Evolutionary conservation across 352 stramenopile genomes (phyloP).

Genomic region (Globisporangium orthogonon): DNA sequence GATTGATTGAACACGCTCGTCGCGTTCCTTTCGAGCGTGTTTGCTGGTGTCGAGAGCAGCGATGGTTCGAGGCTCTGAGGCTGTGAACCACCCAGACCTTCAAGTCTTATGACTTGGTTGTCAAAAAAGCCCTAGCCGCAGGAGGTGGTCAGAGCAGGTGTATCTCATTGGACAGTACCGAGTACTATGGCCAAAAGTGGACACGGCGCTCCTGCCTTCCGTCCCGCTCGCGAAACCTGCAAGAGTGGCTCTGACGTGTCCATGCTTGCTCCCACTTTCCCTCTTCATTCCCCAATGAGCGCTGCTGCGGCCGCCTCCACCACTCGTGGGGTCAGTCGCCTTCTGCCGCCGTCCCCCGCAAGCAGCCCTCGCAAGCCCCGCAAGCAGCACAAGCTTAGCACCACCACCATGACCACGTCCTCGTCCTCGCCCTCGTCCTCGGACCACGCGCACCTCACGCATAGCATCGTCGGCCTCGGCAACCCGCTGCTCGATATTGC

Average conservation of each 20-base stretch:
- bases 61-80: too few species aligned
- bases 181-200: neutral
- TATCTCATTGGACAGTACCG: too few species aligned
- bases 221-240: too few species aligned
- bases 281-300: neutral
- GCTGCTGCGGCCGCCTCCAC: neutral
- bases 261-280: neutral
- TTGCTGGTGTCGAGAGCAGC: too few species aligned
- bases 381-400: slow-evolving; percentile 17
- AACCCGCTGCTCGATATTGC: slow-evolving; percentile 99
- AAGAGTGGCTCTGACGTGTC: neutral
- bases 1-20: too few species aligned
- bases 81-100: too few species aligned
- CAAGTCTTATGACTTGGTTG: too few species aligned
- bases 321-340: slow-evolving; percentile 12
- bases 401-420: slow-evolving; percentile 2
- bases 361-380: neutral
- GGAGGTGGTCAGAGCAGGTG: too few species aligned
- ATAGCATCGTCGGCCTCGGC: slow-evolving; percentile 92
- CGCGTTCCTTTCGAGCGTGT: too few species aligned
- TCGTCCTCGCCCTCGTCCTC: neutral
- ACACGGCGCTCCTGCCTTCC: neutral
- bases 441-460: slow-evolving; percentile 48
- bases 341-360: slow-evolving; percentile 16
- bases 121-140: too few species aligned